Evolutionary conservation across 2,329 filamentous ascomycete genomes (phyloP).

Genomic region (Xylariaceae sp.): DNA sequence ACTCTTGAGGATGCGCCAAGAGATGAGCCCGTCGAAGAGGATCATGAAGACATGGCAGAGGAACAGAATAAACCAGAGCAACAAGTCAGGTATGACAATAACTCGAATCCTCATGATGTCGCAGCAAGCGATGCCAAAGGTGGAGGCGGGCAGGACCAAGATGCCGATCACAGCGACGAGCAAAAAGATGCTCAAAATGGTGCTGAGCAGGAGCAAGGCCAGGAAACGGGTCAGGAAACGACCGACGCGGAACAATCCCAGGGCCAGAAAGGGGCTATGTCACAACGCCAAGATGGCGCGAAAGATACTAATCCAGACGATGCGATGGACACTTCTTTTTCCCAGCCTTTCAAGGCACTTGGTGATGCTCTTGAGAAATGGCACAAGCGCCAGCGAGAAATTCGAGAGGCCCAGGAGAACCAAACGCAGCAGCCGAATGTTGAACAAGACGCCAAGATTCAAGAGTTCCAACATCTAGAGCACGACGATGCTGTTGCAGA

Average conservation of each 20-base stretch:
- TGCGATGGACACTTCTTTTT: constrained; percentile 41
- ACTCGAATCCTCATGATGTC: constrained; percentile 58
- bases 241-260: constrained; percentile 62
- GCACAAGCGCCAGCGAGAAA: constrained; percentile 85
- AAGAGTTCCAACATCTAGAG: constrained; percentile 91
- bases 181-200: constrained; percentile 60
- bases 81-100: constrained; percentile 41
- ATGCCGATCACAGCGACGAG: constrained; percentile 61
- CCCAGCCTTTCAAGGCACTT: constrained; percentile 87
- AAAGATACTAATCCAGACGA: constrained; percentile 43
- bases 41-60: constrained; percentile 30
- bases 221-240: constrained; percentile 62
- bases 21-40: constrained; percentile 32
- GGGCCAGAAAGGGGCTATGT: constrained; percentile 60
- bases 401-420: constrained; percentile 60
- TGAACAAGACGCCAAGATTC: constrained; percentile 54
- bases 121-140: constrained; percentile 63
- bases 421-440: constrained; percentile 53
- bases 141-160: constrained; percentile 59
- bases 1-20: constrained; percentile 35
- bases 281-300: constrained; percentile 45
- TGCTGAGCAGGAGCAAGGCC: constrained; percentile 63
- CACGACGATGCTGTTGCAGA: constrained; percentile 81
- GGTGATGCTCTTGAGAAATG: constrained; percentile 90
- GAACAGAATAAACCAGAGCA: constrained; percentile 32